These are phyloP conservation scores for Fusarium odoratissimum DNA, from an alignment of 2,329 filamentous ascomycete species.

Conservation along the genomic window DNA sequence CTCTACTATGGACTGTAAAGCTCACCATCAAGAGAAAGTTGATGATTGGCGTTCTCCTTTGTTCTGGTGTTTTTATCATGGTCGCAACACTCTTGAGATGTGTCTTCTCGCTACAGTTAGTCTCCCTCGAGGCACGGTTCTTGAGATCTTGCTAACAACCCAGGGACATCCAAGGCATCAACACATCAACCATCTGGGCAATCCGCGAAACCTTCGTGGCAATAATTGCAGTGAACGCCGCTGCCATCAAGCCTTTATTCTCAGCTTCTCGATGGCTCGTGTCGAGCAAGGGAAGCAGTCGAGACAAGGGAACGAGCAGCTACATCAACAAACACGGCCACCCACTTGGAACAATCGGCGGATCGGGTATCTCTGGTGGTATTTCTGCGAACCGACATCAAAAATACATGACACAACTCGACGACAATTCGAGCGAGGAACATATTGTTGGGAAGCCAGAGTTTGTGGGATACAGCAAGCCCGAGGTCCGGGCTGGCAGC, in stretches of 20 bases:
- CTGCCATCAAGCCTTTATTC: constrained; percentile 56
- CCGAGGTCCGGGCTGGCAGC: constrained; percentile 38
- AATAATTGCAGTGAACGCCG: constrained; percentile 57
- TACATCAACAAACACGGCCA: constrained; percentile 44
- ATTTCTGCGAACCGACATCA: constrained; percentile 22
- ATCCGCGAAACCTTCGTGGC: constrained; percentile 58
- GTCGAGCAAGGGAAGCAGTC: constrained; percentile 49
- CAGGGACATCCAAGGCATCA: constrained; percentile 51
- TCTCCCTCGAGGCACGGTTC: fast-evolving
- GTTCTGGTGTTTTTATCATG: constrained; percentile 58
- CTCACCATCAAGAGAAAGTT: constrained; percentile 53
- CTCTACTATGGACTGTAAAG: constrained; percentile 54
- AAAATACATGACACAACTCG: constrained; percentile 42
- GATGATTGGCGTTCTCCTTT: constrained; percentile 54
- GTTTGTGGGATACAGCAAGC: constrained; percentile 35
- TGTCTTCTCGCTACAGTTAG: constrained; percentile 49
- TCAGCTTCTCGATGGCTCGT: constrained; percentile 48
- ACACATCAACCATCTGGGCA: constrained; percentile 56
- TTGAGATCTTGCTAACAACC: neutral
- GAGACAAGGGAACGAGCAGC: constrained; percentile 40
- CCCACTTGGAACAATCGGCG: constrained; percentile 43
- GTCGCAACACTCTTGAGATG: constrained; percentile 56
- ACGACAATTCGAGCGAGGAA: constrained; percentile 49
- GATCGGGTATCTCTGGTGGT: constrained; percentile 26
- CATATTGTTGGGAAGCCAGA: constrained; percentile 44